Base-by-base conservation (phyloP, 495 filamentous ascomycete genomes). In the Trichoderma asperelloides region DNA sequence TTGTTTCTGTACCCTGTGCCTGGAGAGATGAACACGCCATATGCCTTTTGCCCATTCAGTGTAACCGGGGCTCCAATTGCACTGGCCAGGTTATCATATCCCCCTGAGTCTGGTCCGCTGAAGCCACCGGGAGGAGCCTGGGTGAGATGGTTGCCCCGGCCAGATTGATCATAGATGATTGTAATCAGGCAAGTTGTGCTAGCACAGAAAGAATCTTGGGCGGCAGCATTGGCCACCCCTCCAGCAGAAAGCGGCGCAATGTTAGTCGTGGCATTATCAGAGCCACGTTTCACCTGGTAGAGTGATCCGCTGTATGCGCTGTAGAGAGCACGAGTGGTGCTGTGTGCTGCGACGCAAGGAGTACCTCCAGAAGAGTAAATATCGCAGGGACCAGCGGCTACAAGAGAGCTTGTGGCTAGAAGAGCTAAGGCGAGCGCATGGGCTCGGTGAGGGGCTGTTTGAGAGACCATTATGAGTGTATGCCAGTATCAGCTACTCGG, bases 141-240 rank as follows among this genome's bases (percentile, higher is more conserved):
- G 13, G 80, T 85, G 63, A 86, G 84, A 68, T 86, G 78, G 68
- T 87, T 87, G 3, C 78, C 79, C n/a, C 72, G 71, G 69, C 82
- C 84, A 25, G 84, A 84, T 74, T 87, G 84, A 71, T 87, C 85
- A 70, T 86, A 87, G 62, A 87, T 86, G 67, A 82, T 79, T 0
- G 79, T 79, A 69, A 87, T 87, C 37, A 85, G 74, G 70, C 85
- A 87, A 57, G 82, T 86, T 1, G 85, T 86, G 70, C 72, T 69
- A 62, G 77, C 75, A 70, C 85, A 87, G 76, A 87, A 87, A 62
- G 76, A 68, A 72, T 86, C 85, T 72, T 87, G 85, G 65, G 82
- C 71, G 4, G 77, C 76, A 33, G 83, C 82, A 78, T 87, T 79
- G 28, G 85, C 85, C 4, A 87, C 80, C 67, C 71, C 71, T 21